These are phyloP conservation scores for Phytophthora quininea DNA, from an alignment of 352 stramenopile genomes.

Conservation along the genomic window DNA sequence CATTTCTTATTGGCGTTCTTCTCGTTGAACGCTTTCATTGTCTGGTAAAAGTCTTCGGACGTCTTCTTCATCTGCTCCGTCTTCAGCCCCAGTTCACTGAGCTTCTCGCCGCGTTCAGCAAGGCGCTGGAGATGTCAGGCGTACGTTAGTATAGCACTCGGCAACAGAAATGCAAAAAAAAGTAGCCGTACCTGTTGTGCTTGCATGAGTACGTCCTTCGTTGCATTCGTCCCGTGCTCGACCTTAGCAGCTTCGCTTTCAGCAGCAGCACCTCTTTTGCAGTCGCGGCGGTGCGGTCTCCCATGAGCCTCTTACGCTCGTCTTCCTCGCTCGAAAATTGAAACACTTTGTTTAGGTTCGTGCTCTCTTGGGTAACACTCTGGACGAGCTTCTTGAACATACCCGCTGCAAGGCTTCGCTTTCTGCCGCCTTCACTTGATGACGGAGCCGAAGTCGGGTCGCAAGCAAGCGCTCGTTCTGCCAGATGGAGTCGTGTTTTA, in stretches of 20 bases:
- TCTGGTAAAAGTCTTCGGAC: conserved; percentile 84
- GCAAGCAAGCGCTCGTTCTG: conserved; percentile 44
- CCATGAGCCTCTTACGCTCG: conserved; percentile 63
- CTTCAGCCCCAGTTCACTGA: conserved; percentile 76
- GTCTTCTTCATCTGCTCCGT: conserved; percentile 86
- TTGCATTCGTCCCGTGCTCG: conserved; percentile 43
- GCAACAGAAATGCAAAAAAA: conserved; percentile 6
- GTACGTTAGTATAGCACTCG: neutral
- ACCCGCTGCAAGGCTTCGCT: conserved; percentile 57
- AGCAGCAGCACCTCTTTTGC: conserved; percentile 17
- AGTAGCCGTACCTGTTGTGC: conserved; percentile 55
- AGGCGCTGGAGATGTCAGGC: conserved; percentile 52
- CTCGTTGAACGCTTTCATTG: conserved; percentile 87
- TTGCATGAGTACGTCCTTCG: conserved; percentile 71
- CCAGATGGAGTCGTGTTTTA: conserved; percentile 51
- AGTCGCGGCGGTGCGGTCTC: conserved; percentile 40
- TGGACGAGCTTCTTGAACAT: conserved; percentile 83
- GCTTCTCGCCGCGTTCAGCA: conserved; percentile 77
- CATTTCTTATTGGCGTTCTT: conserved; percentile 88
- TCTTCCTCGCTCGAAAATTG: conserved; percentile 67
- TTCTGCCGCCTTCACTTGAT: conserved; percentile 36
- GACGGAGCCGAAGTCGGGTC: conserved; percentile 32
- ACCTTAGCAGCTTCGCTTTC: conserved; percentile 29
- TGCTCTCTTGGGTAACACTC: conserved; percentile 59
- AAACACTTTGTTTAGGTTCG: conserved; percentile 80